Conservation (phyloP, 768 basidiomycete species). For the Kwoniella europaea region DNA sequence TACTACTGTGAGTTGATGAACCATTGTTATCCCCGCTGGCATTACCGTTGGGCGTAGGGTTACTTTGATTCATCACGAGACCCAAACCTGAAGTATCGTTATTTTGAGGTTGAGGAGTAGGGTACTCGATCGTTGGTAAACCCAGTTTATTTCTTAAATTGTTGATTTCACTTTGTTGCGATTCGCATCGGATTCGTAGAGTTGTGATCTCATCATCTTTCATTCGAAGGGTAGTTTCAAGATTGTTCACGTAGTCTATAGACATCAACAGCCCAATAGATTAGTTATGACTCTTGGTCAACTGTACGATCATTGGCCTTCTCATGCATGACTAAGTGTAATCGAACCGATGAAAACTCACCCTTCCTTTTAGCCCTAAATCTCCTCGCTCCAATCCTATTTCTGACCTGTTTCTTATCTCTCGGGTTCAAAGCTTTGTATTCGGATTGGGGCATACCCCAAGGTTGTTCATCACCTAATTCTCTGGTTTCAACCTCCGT, state of each 20-base stretch:
- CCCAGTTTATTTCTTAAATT: conserved; percentile 38
- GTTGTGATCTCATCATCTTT: conserved; percentile 33
- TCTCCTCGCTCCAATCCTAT: conserved; percentile 42
- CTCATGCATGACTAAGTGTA: too few relatives aligned
- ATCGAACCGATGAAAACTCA: conserved; percentile 22
- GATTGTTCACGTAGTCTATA: conserved; percentile 44
- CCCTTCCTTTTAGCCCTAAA: conserved; percentile 47
- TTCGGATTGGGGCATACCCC: conserved; percentile 53
- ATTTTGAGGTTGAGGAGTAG: background rate
- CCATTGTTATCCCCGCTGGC: background rate
- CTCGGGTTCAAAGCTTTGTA: conserved; percentile 49
- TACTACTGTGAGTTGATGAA: background rate
- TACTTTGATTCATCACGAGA: conserved; percentile 10
- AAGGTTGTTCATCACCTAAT: conserved; percentile 34
- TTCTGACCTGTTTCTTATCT: conserved; percentile 54
- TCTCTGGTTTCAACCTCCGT: conserved; percentile 18
- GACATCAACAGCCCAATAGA: background rate
- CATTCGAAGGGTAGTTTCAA: conserved; percentile 28
- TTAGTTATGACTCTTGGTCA: too few relatives aligned
- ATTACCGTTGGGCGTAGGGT: background rate
- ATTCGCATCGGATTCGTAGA: conserved; percentile 22
- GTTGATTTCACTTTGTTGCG: conserved; percentile 40
- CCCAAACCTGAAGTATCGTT: conserved; percentile 15
- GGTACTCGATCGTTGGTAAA: conserved; percentile 20
- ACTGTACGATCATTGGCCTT: too few relatives aligned